Conservation (phyloP, 495 filamentous ascomycete genomes). For the Penicillium cataractarum region DNA sequence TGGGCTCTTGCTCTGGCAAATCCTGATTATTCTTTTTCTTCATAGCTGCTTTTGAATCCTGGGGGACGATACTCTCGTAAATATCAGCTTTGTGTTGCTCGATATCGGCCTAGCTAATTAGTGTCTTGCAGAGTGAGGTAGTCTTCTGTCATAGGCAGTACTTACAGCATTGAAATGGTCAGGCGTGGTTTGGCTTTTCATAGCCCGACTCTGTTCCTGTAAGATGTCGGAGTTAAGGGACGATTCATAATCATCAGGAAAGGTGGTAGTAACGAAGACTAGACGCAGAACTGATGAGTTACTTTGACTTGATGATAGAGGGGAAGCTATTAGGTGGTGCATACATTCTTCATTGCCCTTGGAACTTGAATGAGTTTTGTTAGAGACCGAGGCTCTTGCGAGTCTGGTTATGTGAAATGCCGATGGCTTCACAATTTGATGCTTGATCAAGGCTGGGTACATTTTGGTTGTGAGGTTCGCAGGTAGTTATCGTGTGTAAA, state of each 20-base stretch:
- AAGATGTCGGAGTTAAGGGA: slow-evolving; percentile 14
- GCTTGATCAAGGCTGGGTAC: slow-evolving; percentile 19
- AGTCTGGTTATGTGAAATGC: slow-evolving; percentile 10
- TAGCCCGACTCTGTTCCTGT: neutral
- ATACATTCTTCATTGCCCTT: slow-evolving; percentile 22
- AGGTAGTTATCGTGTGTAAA: neutral
- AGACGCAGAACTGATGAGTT: neutral
- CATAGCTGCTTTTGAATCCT: neutral
- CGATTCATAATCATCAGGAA: slow-evolving; percentile 26
- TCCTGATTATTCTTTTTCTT: slow-evolving; percentile 6
- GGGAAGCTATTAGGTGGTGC: neutral
- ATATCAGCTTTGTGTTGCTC: slow-evolving; percentile 23
- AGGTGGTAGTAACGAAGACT: slow-evolving; percentile 23
- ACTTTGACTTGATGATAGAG: neutral
- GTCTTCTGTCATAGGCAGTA: neutral
- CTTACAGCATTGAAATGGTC: neutral
- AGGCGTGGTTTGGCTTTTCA: slow-evolving; percentile 4
- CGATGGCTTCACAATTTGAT: slow-evolving; percentile 16
- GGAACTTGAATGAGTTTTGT: slow-evolving; percentile 9
- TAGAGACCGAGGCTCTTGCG: slow-evolving; percentile 12
- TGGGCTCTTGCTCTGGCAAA: slow-evolving; percentile 17
- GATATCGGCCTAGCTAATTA: slow-evolving; percentile 17
- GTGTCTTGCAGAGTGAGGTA: neutral
- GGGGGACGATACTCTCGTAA: slow-evolving; percentile 19
- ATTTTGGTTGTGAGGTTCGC: slow-evolving; percentile 3